phyloP scores from a whole-genome alignment of 208 protist species.

The Acanthamoeba healyi region DNA sequence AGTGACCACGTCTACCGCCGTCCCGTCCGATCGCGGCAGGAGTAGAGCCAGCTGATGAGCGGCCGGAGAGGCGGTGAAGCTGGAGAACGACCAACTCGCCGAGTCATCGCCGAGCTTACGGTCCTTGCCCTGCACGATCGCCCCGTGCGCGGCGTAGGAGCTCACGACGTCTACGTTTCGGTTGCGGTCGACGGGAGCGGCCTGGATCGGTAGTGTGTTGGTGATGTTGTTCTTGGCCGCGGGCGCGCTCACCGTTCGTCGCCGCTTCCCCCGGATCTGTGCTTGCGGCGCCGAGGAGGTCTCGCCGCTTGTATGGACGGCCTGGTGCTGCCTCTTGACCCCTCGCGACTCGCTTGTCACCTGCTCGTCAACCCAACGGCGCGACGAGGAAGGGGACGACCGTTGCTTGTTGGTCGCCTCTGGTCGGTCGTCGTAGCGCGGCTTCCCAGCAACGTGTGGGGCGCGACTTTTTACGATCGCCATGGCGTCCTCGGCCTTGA shows the following conservation, averaged over 20 bases:
- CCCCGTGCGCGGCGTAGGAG: neutral
- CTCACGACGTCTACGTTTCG: constrained; percentile 28
- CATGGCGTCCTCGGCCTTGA: neutral
- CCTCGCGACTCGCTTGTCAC: too few relatives aligned
- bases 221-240: too few relatives aligned
- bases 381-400: neutral
- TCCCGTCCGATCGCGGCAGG: constrained; percentile 7
- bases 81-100: too few relatives aligned
- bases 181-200: neutral
- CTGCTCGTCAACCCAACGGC: too few relatives aligned
- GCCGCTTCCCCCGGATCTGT: constrained; percentile 11
- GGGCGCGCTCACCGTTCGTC: constrained; percentile 1
- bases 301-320: too few relatives aligned
- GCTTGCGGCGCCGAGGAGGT: too few relatives aligned
- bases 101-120: neutral
- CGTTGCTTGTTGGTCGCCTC: too few relatives aligned
- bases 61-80: neutral
- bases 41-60: constrained; percentile 30
- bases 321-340: neutral
- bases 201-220: neutral
- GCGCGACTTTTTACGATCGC: neutral
- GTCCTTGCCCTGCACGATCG: neutral
- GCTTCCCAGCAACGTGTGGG: neutral
- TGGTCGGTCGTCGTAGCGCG: neutral
- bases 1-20: constrained; percentile 19